Base-by-base conservation (phyloP, 805 yeast species). In the Ogataea ganodermae region DNA sequence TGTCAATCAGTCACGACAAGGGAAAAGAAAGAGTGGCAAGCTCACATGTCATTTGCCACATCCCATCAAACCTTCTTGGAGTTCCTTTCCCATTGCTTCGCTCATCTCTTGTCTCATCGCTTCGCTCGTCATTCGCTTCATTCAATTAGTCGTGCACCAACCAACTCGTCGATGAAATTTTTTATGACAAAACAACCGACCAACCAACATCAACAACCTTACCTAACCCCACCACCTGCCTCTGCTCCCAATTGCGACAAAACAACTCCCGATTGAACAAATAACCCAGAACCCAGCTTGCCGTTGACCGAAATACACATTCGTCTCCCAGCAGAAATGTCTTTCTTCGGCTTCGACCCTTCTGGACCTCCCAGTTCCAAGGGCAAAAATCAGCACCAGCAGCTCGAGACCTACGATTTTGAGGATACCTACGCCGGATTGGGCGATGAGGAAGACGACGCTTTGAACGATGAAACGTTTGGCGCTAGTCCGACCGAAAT, bases 371-470 rank as follows among this genome's bases (percentile, higher is more conserved):
- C 68, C 8, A 33, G 52, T 5, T 22, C 72, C 71, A 20, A 65
- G 61, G 43, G 44, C 68, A 55, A 39, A 42, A 40, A 47, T 44
- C 51, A 55, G 28, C 54, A 59, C 21, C 52, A 55, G 22, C 55
- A 59, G 21, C 45, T 59, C 33, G 74, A 74, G 39, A 68, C 78
- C 8, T 74, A 80, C 63, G 90, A 87, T 62, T 89, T 89, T 62
- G 95, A 89, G 59, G 95, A 89, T 27, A 83, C 92, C 16, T 87
- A 86, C 65, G 87, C 82, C 46, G 91, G 92, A 2, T 74, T 84
- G 46, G 95, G 89, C 5, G 87, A 81, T n/a, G 87, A 81, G 48
- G 84, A 79, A 26, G 91, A 85, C 40, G 96, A 89, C 62, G 94
- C 86, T 31, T 74, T 84, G 56, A 87, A 88, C 61, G 87, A 81